Base-by-base conservation (phyloP, 2,329 filamentous ascomycete genomes). In the Fusarium tupiense region DNA sequence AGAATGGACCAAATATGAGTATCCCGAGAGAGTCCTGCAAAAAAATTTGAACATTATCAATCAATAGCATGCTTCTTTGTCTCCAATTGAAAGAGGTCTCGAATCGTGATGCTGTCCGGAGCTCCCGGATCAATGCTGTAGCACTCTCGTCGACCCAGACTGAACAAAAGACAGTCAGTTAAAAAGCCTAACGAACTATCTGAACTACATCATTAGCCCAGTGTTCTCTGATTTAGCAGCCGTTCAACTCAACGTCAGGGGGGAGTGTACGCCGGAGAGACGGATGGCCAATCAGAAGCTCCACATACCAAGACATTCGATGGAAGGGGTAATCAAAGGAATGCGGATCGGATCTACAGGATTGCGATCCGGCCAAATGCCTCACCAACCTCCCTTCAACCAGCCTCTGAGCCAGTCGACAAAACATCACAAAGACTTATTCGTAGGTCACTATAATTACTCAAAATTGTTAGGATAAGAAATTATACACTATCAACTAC, bases 401-500 rank as follows among this genome's bases (percentile, higher is more conserved):
- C 26, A 50, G 16, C 35, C 17, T 53, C 22, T 19, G 24, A 46
- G n/a, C 16, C 29, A 43, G 11, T 29, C 29, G 26, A 54, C 31
- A 11, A 44, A 38, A 63, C 35, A 43, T 52, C 57, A 62, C 40
- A 16, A 41, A 35, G 20, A 24, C 24, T 33, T n/a, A 33, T n/a
- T 19, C 46, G 24, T 31, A 35, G 8, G 22, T 57, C 49, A 68
- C 33, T 29, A 35, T 53, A 54, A 61, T 24, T 38, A 44, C 57
- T 61, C 52, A 54, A 66, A 31, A 43, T 69, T 62, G 33, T 60
- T 60, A 58, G 67, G 67, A 74, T 78, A 75, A 79, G 70, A 80
- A 80, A 82, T 82, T 82, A 82, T 81, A 81, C 80, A 82, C 80
- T 81, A 81, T 80, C 77, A 64, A 81, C 80, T 81, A 80, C 75